Evolutionary conservation across 2,329 filamentous ascomycete species (phyloP).

Genomic region (Fusarium sarcochroum): DNA sequence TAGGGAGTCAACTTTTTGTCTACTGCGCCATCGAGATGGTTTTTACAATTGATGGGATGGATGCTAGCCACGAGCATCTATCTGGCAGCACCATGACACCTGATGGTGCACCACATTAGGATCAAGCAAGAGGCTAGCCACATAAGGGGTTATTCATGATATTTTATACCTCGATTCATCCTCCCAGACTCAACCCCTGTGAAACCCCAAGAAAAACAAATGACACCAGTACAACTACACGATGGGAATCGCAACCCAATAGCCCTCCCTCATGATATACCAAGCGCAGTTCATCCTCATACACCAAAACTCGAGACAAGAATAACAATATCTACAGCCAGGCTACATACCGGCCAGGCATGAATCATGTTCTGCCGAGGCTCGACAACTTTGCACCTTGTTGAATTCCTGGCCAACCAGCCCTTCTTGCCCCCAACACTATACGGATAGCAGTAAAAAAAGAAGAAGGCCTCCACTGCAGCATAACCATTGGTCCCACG

Average conservation of each 20-base stretch:
- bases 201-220: conserved; percentile 11
- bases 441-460: conserved; percentile 22
- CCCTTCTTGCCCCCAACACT: conserved; percentile 3
- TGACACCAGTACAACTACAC: conserved; percentile 45
- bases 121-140: background rate
- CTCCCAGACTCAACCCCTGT: conserved; percentile 17
- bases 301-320: conserved; percentile 46
- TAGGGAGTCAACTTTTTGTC: conserved; percentile 28
- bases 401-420: conserved; percentile 9
- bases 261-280: conserved; percentile 43
- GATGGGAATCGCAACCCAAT: conserved; percentile 38
- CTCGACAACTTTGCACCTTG: conserved; percentile 11
- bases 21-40: background rate
- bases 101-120: background rate
- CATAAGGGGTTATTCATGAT: conserved; percentile 27
- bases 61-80: background rate
- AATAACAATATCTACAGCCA: conserved; percentile 46
- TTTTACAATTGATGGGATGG: conserved; percentile 6
- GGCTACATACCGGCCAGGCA: conserved; percentile 33
- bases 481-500: conserved; percentile 17
- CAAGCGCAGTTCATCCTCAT: conserved; percentile 43
- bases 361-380: conserved; percentile 9
- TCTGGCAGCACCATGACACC: background rate
- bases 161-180: conserved; percentile 36
- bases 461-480: conserved; percentile 14